Percentiles rank a stretch among this genome's conserved stretches.
Conservation (phyloP, 148 eudicot species). For the Bassia scoparia region DNA sequence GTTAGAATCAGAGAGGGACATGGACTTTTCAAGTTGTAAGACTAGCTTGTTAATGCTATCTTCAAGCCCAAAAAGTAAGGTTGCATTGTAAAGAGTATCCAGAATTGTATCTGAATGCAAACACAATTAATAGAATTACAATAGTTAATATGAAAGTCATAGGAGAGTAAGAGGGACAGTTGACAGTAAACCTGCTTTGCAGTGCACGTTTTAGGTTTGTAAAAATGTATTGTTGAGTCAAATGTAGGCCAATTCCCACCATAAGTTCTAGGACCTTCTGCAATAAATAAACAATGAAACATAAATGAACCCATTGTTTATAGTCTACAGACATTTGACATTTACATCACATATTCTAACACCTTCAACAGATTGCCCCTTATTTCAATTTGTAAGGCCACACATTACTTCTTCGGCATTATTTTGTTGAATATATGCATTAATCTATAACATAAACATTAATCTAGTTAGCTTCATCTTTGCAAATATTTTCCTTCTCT, state of each 20-base stretch:
- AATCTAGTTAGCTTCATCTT: neutral
- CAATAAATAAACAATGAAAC: constrained; percentile 15
- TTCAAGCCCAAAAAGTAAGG: neutral
- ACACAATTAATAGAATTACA: neutral
- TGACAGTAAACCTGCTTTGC: constrained; percentile 71
- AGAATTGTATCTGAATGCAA: neutral
- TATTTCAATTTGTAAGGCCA: neutral
- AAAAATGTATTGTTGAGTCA: constrained; percentile 94
- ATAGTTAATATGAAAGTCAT: neutral
- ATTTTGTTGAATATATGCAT: neutral
- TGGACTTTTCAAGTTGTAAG: too few species aligned
- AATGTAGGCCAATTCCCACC: constrained; percentile 96
- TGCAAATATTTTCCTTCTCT: neutral
- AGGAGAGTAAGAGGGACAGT: neutral
- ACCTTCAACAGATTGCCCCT: neutral
- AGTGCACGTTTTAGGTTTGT: constrained; percentile 88
- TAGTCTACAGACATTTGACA: neutral
- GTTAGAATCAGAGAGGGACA: too few species aligned
- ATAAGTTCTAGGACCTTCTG: constrained; percentile 94
- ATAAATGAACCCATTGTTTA: neutral
- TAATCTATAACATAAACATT: neutral
- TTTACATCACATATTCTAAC: neutral
- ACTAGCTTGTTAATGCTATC: too few species aligned
- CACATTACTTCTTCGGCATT: neutral
- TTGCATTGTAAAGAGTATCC: neutral